Conservation (phyloP, 2,329 filamentous ascomycete genomes). For the Sporothrix humicola region DNA sequence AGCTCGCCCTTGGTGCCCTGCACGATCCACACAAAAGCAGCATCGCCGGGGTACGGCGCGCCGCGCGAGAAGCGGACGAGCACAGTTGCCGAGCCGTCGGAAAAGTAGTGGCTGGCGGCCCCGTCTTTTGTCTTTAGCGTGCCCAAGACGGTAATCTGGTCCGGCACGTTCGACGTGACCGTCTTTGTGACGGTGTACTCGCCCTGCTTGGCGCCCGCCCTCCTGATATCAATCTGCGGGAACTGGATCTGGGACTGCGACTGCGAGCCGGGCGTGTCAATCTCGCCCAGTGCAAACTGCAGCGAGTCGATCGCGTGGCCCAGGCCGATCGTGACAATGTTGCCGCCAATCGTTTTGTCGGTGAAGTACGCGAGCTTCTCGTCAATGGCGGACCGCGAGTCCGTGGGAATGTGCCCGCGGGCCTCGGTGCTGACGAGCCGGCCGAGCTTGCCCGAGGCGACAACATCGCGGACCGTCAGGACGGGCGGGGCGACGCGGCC, state of each 20-base stretch:
- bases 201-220: slow-evolving; percentile 32
- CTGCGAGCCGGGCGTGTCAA: slow-evolving; percentile 44
- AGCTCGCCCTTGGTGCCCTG: slow-evolving; percentile 60
- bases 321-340: slow-evolving; percentile 50
- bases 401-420: slow-evolving; percentile 47
- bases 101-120: slow-evolving; percentile 24
- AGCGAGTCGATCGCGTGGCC: slow-evolving; percentile 55
- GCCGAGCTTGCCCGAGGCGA: slow-evolving; percentile 55
- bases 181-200: slow-evolving; percentile 33
- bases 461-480: slow-evolving; percentile 51
- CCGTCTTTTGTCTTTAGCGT: slow-evolving; percentile 42
- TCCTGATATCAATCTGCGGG: slow-evolving; percentile 47
- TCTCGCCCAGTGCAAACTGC: slow-evolving; percentile 54
- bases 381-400: slow-evolving; percentile 44
- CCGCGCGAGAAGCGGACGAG: slow-evolving; percentile 55
- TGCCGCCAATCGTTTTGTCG: slow-evolving; percentile 55
- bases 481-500: slow-evolving; percentile 54
- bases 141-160: slow-evolving; percentile 45
- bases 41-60: slow-evolving; percentile 54
- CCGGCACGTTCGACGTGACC: slow-evolving; percentile 40
- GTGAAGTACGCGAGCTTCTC: slow-evolving; percentile 55
- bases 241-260: slow-evolving; percentile 54
- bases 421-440: slow-evolving; percentile 59
- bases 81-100: slow-evolving; percentile 46
- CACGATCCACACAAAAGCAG: slow-evolving; percentile 56